Base-by-base conservation (phyloP, 352 stramenopile species). In the Globisporangium solare region DNA sequence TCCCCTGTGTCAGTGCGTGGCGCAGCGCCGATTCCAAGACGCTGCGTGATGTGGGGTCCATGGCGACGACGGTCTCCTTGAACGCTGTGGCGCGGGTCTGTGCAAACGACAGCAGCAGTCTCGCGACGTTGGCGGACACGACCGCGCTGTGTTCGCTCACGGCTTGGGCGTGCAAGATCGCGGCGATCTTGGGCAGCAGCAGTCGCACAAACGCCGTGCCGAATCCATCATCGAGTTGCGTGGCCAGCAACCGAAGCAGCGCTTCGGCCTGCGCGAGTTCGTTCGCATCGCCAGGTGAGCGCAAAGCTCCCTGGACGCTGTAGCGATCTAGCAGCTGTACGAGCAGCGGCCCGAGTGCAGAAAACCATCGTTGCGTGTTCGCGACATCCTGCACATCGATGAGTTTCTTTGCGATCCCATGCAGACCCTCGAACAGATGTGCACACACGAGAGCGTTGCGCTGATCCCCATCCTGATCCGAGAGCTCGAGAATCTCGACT, bases 201-300 rank as follows among this genome's bases (percentile, higher is more conserved):
- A 90, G 62, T 17, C 67, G 61, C 22, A 90, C 83, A 58, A 89
- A 88, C 21, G 67, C 52, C 3, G 66, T 53, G 5, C 74, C 73
- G 54, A 75, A 67, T 0, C 60, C 47, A 10, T 85, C 79, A 40
- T 76, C 63, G 12, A 92, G 55, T 50, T 86, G 79, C 11, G 62
- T 56, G 2, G 66, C 67, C 18, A 88, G 40, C 11, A 88, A 42
- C 6, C 67, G 67, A 31, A 92, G 62, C 43, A 88, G 66, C 31
- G 62, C 54, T 21, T 86, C 78, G 0, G 74, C 66, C 47, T 78
- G 70, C 35, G 74, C 52, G 17, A 89, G 45, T 47, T 77, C 67
- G 2, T 65, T 51, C 14, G 80, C 50, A 39, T 70, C 60, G 12
- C 32, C 51, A 10, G 41, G 18, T 15, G 27, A 20, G 14, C 12